Evolutionary conservation across 108 stramenopile species (phyloP).

Genomic region (Nitzschia sp.): DNA sequence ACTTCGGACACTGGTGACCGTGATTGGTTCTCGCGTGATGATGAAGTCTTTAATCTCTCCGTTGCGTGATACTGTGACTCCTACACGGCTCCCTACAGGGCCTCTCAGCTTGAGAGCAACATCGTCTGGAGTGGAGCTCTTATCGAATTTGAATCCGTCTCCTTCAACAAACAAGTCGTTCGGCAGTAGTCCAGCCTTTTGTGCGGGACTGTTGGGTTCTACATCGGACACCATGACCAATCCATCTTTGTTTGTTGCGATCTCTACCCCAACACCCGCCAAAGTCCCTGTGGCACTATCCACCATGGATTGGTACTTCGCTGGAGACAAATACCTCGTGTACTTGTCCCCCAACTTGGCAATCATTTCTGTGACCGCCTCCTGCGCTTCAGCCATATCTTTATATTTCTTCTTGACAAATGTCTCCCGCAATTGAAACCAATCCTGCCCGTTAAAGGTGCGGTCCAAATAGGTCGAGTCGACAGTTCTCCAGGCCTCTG

Average conservation of each 20-base stretch:
- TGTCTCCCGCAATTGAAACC: slow-evolving; percentile 86
- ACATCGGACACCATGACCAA: slow-evolving; percentile 66
- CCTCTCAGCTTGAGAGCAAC: slow-evolving; percentile 77
- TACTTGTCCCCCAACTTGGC: slow-evolving; percentile 88
- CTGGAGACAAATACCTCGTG: slow-evolving; percentile 89
- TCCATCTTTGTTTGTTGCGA: slow-evolving; percentile 47
- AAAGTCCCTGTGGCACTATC: slow-evolving; percentile 82
- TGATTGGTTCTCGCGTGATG: slow-evolving; percentile 81
- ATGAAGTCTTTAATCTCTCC: slow-evolving; percentile 83
- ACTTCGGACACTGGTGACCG: slow-evolving; percentile 76
- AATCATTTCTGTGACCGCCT: slow-evolving; percentile 65
- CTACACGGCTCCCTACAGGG: slow-evolving; percentile 76
- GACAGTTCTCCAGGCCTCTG: slow-evolving; percentile 86
- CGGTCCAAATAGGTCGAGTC: slow-evolving; percentile 89
- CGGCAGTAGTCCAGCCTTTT: slow-evolving; percentile 58
- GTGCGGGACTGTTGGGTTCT: slow-evolving; percentile 75
- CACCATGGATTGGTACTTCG: slow-evolving; percentile 91
- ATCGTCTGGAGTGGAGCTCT: slow-evolving; percentile 73
- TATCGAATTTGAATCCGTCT: slow-evolving; percentile 71
- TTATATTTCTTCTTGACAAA: slow-evolving; percentile 75
- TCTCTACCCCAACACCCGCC: slow-evolving; percentile 85
- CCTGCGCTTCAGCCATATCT: slow-evolving; percentile 71
- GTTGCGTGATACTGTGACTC: slow-evolving; percentile 65
- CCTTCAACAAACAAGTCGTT: slow-evolving; percentile 78
- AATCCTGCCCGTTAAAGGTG: slow-evolving; percentile 93